Evolutionary conservation across 2,329 filamentous ascomycete species (phyloP).

Genomic region (Nemania sp.): DNA sequence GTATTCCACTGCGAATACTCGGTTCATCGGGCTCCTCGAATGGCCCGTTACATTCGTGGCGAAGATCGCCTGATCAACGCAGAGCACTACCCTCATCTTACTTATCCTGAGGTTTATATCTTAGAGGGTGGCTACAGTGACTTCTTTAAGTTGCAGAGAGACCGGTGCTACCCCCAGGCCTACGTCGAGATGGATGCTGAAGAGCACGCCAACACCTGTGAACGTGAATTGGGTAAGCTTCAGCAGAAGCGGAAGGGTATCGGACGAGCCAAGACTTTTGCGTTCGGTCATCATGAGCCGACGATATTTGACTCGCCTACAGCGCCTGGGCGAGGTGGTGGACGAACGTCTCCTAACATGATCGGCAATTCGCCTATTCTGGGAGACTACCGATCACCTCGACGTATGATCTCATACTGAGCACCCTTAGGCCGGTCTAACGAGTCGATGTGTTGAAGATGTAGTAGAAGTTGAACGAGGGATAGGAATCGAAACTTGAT

Average conservation of each 20-base stretch:
- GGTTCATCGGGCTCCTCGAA: slow-evolving; percentile 92
- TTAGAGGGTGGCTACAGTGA: slow-evolving; percentile 95
- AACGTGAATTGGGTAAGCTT: slow-evolving; percentile 92
- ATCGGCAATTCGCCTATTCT: slow-evolving; percentile 60
- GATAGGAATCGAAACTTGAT: neutral
- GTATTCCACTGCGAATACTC: slow-evolving; percentile 99
- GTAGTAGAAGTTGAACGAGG: slow-evolving; percentile 30
- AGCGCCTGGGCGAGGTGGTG: slow-evolving; percentile 59
- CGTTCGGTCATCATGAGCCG: slow-evolving; percentile 82
- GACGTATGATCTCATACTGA: slow-evolving; percentile 74
- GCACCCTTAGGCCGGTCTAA: slow-evolving; percentile 12
- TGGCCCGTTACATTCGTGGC: slow-evolving; percentile 93
- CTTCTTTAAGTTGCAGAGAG: slow-evolving; percentile 84
- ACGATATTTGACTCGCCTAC: slow-evolving; percentile 71
- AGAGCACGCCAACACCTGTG: slow-evolving; percentile 91
- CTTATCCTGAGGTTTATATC: slow-evolving; percentile 98
- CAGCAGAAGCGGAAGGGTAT: slow-evolving; percentile 87
- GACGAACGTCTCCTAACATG: slow-evolving; percentile 56
- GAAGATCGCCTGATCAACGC: slow-evolving; percentile 88
- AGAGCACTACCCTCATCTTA: slow-evolving; percentile 86
- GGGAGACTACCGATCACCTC: slow-evolving; percentile 64
- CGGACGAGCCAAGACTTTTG: slow-evolving; percentile 90
- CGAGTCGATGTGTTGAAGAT: slow-evolving; percentile 20
- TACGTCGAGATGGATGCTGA: slow-evolving; percentile 97
- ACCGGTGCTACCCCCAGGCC: slow-evolving; percentile 90